Conservation (phyloP, 164 flowering plant species). For the Liriodendron chinense region DNA sequence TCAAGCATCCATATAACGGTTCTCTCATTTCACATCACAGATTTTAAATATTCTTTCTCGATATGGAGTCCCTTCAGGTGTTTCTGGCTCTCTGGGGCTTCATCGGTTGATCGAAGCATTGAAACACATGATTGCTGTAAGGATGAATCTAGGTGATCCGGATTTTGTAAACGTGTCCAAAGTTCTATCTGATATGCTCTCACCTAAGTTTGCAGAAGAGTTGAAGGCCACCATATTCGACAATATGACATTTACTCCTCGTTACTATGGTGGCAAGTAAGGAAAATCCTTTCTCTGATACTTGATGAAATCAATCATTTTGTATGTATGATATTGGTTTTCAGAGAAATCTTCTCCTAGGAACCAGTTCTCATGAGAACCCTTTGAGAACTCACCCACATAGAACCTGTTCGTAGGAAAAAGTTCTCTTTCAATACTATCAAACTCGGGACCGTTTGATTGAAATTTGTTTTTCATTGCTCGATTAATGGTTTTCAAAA, state of each 20-base stretch:
- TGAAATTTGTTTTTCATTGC: too few species aligned
- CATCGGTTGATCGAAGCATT: conserved; percentile 60
- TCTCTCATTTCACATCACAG: conserved; percentile 27
- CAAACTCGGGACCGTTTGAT: too few species aligned
- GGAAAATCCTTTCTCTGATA: neutral
- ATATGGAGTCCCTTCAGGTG: conserved; percentile 28
- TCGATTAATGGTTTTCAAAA: too few species aligned
- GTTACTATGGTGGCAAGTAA: conserved; percentile 54
- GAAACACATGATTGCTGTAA: conserved; percentile 49
- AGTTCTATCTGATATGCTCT: conserved; percentile 54
- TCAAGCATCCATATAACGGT: neutral
- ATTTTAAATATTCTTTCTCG: conserved; percentile 52
- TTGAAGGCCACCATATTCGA: conserved; percentile 45
- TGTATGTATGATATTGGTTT: too few species aligned
- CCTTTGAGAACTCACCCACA: too few species aligned
- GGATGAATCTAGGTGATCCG: conserved; percentile 79
- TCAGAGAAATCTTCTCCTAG: too few species aligned
- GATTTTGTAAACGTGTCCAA: conserved; percentile 39
- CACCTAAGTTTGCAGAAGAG: conserved; percentile 46
- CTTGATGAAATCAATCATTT: neutral
- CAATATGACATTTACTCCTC: conserved; percentile 45
- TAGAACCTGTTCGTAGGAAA: too few species aligned
- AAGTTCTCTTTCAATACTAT: too few species aligned
- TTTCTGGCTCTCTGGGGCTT: conserved; percentile 39
- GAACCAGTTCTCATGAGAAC: too few species aligned